Base-by-base conservation (phyloP, 495 filamentous ascomycete genomes). In the Penicillium longicatenatum region DNA sequence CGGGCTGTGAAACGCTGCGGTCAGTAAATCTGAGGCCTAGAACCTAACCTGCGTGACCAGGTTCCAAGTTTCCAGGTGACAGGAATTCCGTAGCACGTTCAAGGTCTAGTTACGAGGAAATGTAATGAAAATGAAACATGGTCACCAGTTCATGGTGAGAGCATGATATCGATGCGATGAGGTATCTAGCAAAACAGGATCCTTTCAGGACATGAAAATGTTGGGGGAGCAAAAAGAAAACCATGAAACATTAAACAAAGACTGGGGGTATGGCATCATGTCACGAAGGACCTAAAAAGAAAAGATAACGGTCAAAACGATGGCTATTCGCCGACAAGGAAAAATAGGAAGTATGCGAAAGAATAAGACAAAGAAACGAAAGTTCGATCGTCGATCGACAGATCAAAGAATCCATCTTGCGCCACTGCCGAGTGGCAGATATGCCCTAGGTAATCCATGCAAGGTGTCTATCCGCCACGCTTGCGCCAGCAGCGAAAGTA, bases 391-490 rank as follows among this genome's bases (percentile, higher is more conserved):
- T 54, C 49, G 63, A 62, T 69, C 64, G 58, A 66, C 59, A 29
- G 29, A 26, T 57, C 31, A 54, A 53, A 57, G 46, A 54, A n/a
- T 47, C 57, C 58, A 64, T 61, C 58, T 24, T 62, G 67, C 63
- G 63, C 69, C 65, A 67, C 68, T 64, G 62, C 63, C 65, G 61
- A 71, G 70, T 62, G 65, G 70, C 72, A 73, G 70, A 68, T 69
- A 59, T 65, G 49, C 61, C 58, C 57, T 50, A 35, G 31, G 37
- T 55, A 51, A 63, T 68, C 60, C 57, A 66, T 66, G 60, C 63
- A 57, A 70, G 64, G 52, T 57, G 56, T 58, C 61, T 69, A 70
- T 70, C 56, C 56, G 56, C 64, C 58, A 62, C 59, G 60, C 62
- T 54, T 54, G 52, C 52, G 41, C 41, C 52, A 54, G 26, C 46